Conservation (phyloP, 1,284 basidiomycete species). For the Mycosarcoma mackinlayi region DNA sequence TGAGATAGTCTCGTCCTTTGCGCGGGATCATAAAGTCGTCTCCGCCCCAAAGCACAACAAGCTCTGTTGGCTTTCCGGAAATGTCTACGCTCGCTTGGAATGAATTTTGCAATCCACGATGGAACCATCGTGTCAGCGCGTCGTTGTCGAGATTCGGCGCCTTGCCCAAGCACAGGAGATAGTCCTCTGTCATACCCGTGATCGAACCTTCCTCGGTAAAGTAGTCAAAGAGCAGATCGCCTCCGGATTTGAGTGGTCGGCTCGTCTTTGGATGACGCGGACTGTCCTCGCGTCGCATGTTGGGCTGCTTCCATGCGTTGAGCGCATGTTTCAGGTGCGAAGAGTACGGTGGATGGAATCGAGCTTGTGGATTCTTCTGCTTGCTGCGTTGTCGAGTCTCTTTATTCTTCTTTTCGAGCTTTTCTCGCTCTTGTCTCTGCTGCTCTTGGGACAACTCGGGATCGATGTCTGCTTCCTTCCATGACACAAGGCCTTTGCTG, state of each 20-base stretch:
- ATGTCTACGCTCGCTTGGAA: not conserved
- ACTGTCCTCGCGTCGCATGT: not conserved
- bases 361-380: slow-evolving; percentile 17
- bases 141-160: slow-evolving; percentile 26
- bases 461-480: slow-evolving; percentile 13
- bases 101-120: not conserved
- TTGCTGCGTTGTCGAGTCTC: slow-evolving; percentile 11
- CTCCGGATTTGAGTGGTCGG: slow-evolving; percentile 17
- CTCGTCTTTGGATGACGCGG: slow-evolving; percentile 23
- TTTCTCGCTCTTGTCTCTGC: slow-evolving; percentile 5
- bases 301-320: slow-evolving; percentile 22
- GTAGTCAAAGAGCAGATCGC: slow-evolving; percentile 26
- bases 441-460: slow-evolving; percentile 9
- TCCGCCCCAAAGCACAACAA: slow-evolving; percentile 26
- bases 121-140: slow-evolving; percentile 6
- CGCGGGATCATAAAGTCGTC: slow-evolving; percentile 24
- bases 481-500: slow-evolving; percentile 19
- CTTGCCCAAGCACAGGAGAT: slow-evolving; percentile 28
- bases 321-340: slow-evolving; percentile 21
- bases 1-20: slow-evolving; percentile 19
- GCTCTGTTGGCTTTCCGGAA: slow-evolving; percentile 7
- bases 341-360: slow-evolving; percentile 30
- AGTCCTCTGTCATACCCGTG: slow-evolving; percentile 21
- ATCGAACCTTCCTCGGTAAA: slow-evolving; percentile 25
- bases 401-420: slow-evolving; percentile 23